These are phyloP conservation scores for Kwoniella europaea DNA, from an alignment of 768 basidiomycete genomes.

Conservation along the genomic window DNA sequence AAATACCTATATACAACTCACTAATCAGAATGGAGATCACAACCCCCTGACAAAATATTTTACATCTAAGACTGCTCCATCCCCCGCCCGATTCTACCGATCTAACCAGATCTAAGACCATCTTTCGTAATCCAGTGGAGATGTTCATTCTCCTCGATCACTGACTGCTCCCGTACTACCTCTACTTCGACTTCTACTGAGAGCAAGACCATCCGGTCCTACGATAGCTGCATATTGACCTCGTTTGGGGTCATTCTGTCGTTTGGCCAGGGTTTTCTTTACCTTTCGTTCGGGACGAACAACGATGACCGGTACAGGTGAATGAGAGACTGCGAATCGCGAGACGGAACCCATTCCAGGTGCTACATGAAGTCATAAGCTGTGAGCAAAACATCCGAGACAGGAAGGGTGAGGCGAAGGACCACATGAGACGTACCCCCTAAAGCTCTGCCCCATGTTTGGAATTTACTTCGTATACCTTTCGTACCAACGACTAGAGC, in stretches of 20 bases:
- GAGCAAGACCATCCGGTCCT: constrained; percentile 49
- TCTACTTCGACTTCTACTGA: constrained; percentile 47
- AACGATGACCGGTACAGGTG: constrained; percentile 94
- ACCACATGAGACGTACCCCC: constrained; percentile 46
- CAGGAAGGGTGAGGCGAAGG: neutral
- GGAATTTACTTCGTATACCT: constrained; percentile 68
- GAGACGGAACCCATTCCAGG: constrained; percentile 70
- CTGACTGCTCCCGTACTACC: constrained; percentile 43
- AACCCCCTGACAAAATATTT: neutral
- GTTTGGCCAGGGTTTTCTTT: constrained; percentile 80
- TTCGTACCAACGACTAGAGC: constrained; percentile 88
- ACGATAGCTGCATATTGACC: constrained; percentile 62
- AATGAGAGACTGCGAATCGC: constrained; percentile 78
- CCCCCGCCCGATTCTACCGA: neutral
- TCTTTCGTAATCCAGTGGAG: no score
- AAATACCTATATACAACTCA: constrained; percentile 12
- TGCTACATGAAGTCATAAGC: constrained; percentile 38
- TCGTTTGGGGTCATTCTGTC: constrained; percentile 84
- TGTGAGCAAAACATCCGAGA: neutral
- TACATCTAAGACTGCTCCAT: constrained; percentile 8
- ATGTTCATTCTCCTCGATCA: constrained; percentile 14
- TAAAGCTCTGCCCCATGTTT: constrained; percentile 65
- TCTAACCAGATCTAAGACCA: neutral
- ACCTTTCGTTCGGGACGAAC: constrained; percentile 85
- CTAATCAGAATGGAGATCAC: neutral